These are phyloP conservation scores for Flaveria ramosissima DNA, from an alignment of 129 eudicot genomes.

Conservation along the genomic window DNA sequence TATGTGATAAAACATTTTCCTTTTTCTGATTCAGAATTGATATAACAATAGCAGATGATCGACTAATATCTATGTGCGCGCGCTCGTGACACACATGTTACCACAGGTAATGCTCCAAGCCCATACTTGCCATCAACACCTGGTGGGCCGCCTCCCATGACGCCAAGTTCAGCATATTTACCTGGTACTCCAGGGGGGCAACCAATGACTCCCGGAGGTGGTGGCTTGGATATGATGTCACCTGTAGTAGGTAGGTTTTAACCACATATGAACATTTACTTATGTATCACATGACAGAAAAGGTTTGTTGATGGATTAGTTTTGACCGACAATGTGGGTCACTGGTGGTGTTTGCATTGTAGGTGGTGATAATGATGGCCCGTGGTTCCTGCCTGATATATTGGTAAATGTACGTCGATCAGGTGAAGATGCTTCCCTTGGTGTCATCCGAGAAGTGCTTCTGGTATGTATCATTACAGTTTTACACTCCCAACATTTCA, in stretches of 20 bases:
- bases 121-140: conserved; percentile 98
- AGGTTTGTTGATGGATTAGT: not conserved
- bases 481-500: not conserved
- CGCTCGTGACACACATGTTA: not conserved
- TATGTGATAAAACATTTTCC: conserved; percentile 19
- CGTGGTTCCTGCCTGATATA: conserved; percentile 76
- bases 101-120: conserved; percentile 96
- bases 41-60: too few relatives aligned
- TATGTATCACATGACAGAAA: not conserved
- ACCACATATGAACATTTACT: not conserved
- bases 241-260: conserved; percentile 73
- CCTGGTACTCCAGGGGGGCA: conserved; percentile 99
- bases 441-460: conserved; percentile 82
- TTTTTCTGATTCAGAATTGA: not conserved
- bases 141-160: conserved; percentile 98
- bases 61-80: not conserved
- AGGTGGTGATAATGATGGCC: conserved; percentile 86
- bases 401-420: conserved; percentile 78
- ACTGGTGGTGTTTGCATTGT: conserved; percentile 20
- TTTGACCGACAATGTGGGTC: conserved; percentile 14
- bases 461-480: conserved; percentile 50
- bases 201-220: conserved; percentile 99
- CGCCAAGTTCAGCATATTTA: conserved; percentile 92
- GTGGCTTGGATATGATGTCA: conserved; percentile 94
- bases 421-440: conserved; percentile 60